Percentiles rank a stretch among this genome's conserved stretches.
Evolutionary conservation across 441 rosid species (phyloP).

Genomic region (Euphorbia schlechtendalii): DNA sequence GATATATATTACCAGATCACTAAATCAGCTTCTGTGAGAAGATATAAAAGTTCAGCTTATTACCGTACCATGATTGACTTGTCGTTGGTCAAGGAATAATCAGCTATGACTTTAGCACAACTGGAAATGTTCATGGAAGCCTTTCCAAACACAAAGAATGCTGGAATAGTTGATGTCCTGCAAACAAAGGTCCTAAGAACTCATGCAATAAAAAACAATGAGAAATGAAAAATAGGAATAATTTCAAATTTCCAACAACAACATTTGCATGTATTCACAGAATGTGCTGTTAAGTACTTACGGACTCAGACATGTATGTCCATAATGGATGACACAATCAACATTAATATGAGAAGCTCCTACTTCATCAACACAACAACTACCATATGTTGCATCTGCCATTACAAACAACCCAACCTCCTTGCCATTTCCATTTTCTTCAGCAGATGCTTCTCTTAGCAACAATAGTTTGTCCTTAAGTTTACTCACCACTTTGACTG

Average conservation of each 20-base stretch:
- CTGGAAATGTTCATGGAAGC: conserved; percentile 39
- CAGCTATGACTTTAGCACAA: conserved; percentile 41
- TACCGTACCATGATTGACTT: conserved; percentile 61
- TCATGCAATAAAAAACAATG: background rate
- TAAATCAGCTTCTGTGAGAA: conserved; percentile 1
- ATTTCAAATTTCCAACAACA: too few relatives aligned
- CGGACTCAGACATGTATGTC: conserved; percentile 94
- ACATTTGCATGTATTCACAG: background rate
- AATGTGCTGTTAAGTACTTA: conserved; percentile 28
- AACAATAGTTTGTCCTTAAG: conserved; percentile 36
- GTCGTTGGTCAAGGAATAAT: conserved; percentile 25
- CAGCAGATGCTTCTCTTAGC: conserved; percentile 24
- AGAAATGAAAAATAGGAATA: background rate
- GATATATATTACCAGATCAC: background rate
- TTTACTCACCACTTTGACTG: conserved; percentile 46
- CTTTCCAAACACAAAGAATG: conserved; percentile 78
- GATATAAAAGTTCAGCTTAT: conserved; percentile 1
- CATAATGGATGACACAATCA: conserved; percentile 81
- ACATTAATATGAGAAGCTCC: conserved; percentile 76
- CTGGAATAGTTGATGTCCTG: conserved; percentile 77
- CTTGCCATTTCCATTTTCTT: conserved; percentile 25
- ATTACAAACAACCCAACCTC: conserved; percentile 61
- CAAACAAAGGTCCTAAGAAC: conserved; percentile 13
- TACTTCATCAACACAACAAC: conserved; percentile 89
- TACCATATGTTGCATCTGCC: conserved; percentile 90